phyloP scores from a whole-genome alignment of 1,139 yeast species.

The Saccharomyces hybrid region DNA sequence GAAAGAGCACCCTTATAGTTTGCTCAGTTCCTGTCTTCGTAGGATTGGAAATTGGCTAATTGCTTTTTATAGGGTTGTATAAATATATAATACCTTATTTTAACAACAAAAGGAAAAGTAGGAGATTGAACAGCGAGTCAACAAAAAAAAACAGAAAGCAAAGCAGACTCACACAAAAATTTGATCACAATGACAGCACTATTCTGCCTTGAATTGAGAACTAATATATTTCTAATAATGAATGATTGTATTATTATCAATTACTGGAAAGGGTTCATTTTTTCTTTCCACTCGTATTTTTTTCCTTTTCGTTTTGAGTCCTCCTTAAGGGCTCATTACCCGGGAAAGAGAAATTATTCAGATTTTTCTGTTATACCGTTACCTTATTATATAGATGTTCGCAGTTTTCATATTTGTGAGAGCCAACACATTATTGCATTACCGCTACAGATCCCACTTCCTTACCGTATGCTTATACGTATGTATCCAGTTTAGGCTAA shows the following conservation, averaged over 20 bases:
- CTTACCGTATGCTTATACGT: background rate
- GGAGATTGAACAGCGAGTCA: background rate
- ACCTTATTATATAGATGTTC: background rate
- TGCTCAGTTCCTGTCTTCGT: background rate
- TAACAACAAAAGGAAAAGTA: background rate
- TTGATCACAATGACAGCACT: background rate
- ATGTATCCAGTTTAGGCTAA: background rate
- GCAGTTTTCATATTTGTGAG: background rate
- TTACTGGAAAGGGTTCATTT: background rate
- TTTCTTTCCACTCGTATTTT: background rate
- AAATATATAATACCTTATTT: background rate
- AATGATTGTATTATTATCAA: background rate
- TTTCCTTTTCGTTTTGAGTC: background rate
- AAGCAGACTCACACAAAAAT: background rate
- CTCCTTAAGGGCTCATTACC: background rate
- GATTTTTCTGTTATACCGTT: background rate
- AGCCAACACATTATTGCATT: slow-evolving; percentile 4
- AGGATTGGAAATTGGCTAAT: background rate
- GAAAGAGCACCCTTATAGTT: background rate
- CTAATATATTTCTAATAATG: background rate
- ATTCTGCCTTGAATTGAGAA: background rate
- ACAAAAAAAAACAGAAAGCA: background rate
- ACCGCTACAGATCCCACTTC: background rate
- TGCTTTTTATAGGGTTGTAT: background rate
- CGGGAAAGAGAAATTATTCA: background rate